phyloP scores from a whole-genome alignment of 805 yeast genomes.

The Cyberlindnera mycetangii region DNA sequence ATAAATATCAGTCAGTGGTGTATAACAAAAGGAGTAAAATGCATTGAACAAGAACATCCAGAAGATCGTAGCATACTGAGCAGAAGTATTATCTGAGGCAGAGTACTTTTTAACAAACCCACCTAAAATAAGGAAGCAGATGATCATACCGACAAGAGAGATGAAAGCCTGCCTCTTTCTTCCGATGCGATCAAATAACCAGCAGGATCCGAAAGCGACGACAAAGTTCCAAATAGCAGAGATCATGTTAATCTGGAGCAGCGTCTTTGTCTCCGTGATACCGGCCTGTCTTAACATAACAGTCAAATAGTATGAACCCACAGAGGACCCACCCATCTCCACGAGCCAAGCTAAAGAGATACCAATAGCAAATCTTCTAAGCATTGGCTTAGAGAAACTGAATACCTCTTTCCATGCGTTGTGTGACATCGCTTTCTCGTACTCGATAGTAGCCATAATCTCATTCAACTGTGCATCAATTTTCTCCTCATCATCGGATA shows the following conservation, averaged over 20 bases:
- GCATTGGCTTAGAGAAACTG: conserved; percentile 11
- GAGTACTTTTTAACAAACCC: conserved; percentile 13
- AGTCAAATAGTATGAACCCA: conserved; percentile 15
- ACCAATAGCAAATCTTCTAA: conserved; percentile 10
- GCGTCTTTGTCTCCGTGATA: conserved; percentile 37
- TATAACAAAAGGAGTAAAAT: conserved; percentile 15
- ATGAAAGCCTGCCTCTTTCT: conserved; percentile 11
- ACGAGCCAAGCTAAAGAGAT: conserved; percentile 10
- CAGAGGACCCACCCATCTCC: conserved; percentile 18
- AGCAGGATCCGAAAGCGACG: conserved; percentile 5
- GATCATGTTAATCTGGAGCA: conserved; percentile 38
- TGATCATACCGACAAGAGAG: conserved; percentile 12
- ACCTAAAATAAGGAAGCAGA: conserved; percentile 13
- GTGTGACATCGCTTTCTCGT: conserved; percentile 4
- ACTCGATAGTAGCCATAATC: background rate
- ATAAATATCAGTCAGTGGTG: conserved; percentile 15
- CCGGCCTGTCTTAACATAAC: conserved; percentile 30
- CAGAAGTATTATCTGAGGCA: conserved; percentile 8
- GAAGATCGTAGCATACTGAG: conserved; percentile 17
- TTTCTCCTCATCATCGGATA: conserved; percentile 4
- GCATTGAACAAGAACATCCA: conserved; percentile 20
- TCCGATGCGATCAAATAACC: conserved; percentile 13
- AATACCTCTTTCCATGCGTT: conserved; percentile 8
- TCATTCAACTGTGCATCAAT: conserved; percentile 3
- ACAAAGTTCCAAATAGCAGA: conserved; percentile 11